phyloP scores from a whole-genome alignment of 140 eudicot genomes.

The Cichorium intybus region DNA sequence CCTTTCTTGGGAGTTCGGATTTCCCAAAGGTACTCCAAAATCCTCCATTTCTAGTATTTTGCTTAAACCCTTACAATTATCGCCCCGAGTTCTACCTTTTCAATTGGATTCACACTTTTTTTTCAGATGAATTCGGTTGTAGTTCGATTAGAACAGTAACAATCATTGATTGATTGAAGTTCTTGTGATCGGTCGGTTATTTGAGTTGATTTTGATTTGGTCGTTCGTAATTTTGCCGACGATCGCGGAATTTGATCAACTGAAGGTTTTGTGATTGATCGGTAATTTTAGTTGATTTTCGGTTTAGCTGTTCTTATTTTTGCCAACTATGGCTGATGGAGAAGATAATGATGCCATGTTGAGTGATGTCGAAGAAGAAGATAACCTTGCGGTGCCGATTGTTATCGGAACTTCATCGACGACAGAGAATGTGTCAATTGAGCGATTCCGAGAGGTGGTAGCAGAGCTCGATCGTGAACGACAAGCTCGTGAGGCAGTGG shows the following conservation, averaged over 20 bases:
- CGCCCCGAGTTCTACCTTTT: background rate
- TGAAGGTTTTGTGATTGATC: background rate
- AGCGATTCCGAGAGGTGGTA: slow-evolving; percentile 48
- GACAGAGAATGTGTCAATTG: slow-evolving; percentile 46
- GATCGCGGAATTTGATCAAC: slow-evolving; percentile 38
- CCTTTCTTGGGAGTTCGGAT: slow-evolving; percentile 8
- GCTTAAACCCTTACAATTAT: slow-evolving; percentile 6
- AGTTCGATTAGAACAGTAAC: background rate
- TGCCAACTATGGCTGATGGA: slow-evolving; percentile 48
- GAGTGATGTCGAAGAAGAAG: slow-evolving; percentile 86
- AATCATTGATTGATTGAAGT: background rate
- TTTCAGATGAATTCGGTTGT: background rate
- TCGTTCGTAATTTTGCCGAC: background rate
- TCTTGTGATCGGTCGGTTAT: slow-evolving; percentile 2
- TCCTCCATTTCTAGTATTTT: background rate
- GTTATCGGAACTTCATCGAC: slow-evolving; percentile 27
- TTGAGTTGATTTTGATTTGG: background rate
- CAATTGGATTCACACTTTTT: background rate
- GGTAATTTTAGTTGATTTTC: slow-evolving; percentile 2
- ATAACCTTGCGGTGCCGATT: slow-evolving; percentile 49
- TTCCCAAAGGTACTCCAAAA: background rate
- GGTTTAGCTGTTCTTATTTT: background rate
- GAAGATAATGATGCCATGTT: slow-evolving; percentile 63
- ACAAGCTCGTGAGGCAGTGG: slow-evolving; percentile 51
- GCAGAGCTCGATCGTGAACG: slow-evolving; percentile 89